Evolutionary conservation across 108 stramenopile genomes (phyloP), one percentile per base, ranked within the genome.

Genomic region (Craspedostauros australis): DNA sequence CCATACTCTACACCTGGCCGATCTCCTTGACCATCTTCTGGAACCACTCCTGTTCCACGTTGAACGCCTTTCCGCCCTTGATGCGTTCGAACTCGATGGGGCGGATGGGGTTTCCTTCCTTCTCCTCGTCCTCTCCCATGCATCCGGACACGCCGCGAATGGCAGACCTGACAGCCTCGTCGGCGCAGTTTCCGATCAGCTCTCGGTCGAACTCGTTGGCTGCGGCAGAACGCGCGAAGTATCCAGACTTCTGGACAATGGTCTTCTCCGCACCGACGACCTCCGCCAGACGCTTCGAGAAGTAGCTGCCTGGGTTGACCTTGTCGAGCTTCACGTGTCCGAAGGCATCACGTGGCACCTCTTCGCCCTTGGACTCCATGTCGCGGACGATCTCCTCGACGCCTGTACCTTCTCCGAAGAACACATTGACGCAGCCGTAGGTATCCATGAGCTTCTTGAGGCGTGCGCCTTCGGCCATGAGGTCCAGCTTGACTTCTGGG

Each of bases 121-220:
- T 80, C 6, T 90, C 86, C 57, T 94, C 93, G 42, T 94, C 93
- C 72, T 91, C 72, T 42, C 93, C 93, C 82, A 91, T 91, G 68
- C 87, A 88, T 44, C 93, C 93, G 19, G 81, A 79, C 8, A 72
- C 50, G 22, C 86, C 83, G 25, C 39, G 68, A 67, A 94, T 87
- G 42, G 88, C 93, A 57, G 77, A 66, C 18, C 68, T 62, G 16
- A 91, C 93, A 56, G 83, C 93, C 15, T 43, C 73, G 55, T 82
- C 62, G 29, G 87, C 87, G 66, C 93, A 94, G n/a, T 75, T 56
- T 22, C 66, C 54, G 53, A 94, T 94, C 61, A 94, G 61, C 14
- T 74, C 56, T 15, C 81, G 78, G 75, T 94, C 93, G 63, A 84
- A 89, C 23, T 62, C 80, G 60, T 89, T 85, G 39, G 89, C 86